These are phyloP conservation scores for Rhodomyrtus tomentosa DNA, from an alignment of 345 rosid genomes.

Conservation along the genomic window DNA sequence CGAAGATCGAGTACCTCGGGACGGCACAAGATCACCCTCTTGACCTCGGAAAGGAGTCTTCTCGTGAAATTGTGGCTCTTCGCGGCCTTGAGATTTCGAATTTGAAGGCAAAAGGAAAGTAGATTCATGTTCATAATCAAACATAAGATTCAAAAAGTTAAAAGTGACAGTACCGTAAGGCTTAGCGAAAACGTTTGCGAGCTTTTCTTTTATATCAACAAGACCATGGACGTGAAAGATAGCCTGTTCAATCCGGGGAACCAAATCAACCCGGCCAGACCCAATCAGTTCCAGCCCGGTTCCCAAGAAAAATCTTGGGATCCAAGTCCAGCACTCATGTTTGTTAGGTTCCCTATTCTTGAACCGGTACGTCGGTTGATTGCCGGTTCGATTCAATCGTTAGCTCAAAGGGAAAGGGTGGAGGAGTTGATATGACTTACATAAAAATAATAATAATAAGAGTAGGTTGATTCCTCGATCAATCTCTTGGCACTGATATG, in stretches of 20 bases:
- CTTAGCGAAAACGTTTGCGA: not conserved
- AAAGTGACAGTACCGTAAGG: not conserved
- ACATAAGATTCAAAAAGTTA: not conserved
- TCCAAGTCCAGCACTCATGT: not conserved
- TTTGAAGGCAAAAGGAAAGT: not conserved
- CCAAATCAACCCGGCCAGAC: accelerated
- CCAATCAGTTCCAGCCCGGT: not conserved
- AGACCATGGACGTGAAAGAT: not conserved
- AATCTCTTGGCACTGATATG: too few species aligned
- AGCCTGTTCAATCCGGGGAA: not conserved
- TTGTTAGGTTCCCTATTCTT: not conserved
- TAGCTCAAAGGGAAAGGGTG: too few species aligned
- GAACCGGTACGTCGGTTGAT: not conserved
- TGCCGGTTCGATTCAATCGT: too few species aligned
- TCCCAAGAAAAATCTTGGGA: not conserved
- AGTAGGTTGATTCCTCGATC: too few species aligned
- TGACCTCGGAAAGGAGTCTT: not conserved
- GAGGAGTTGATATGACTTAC: too few species aligned
- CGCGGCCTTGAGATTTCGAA: not conserved
- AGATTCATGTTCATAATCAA: not conserved
- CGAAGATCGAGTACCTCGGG: not conserved
- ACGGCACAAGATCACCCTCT: not conserved
- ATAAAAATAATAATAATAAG: too few species aligned
- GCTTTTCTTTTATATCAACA: not conserved
- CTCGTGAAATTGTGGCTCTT: not conserved